Evolutionary conservation across 148 eudicot genomes (phyloP), one percentile per base, ranked within the genome.

Genomic region (Chenopodium quinoa): DNA sequence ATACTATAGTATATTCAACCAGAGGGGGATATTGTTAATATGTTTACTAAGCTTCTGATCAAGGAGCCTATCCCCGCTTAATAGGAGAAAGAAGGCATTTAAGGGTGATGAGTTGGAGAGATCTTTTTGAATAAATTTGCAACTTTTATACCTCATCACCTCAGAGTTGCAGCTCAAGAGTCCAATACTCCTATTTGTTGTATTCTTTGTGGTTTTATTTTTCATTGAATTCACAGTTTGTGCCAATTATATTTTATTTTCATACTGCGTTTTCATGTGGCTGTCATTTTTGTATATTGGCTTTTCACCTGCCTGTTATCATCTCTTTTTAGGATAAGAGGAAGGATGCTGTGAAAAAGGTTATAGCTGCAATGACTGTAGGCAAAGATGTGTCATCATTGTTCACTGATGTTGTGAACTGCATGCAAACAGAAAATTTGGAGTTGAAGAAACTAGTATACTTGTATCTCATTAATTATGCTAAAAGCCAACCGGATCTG

Each of bases 291-390:
- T 13, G n/a, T 60, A 47, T 34, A n/a, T 71, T 27, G 1, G 56
- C 63, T 34, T 47, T 66, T 72, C n/a, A 80, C 14, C 5, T 20
- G 65, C 44, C 64, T 14, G n/a, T 31, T 58, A 58, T 75, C 60
- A 22, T 65, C 66, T 73, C 9, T 81, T 71, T 82, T 80, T 89
- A 97, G 99, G 99, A 97, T 83, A 97, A 97, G 89, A 88, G 99
- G 80, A 96, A 96, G 88, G 99, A 97, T 97, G 99, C 98, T 10
- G 99, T 97, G 27, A 97, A 97, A 86, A 94, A 97, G 88, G 99
- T 97, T 81, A 97, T 94, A 89, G 99, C 98, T 78, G 99, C 99
- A 17, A 97, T 96, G 99, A 97, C 99, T 47, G 99, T 97, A 78
- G 99, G 98, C 78, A 97, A 97, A 85, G 99, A 97, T 78, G 99